Evolutionary conservation across 192 early-diverging fungal species (phyloP).

Genomic region (Umbelopsis ramanniana): DNA sequence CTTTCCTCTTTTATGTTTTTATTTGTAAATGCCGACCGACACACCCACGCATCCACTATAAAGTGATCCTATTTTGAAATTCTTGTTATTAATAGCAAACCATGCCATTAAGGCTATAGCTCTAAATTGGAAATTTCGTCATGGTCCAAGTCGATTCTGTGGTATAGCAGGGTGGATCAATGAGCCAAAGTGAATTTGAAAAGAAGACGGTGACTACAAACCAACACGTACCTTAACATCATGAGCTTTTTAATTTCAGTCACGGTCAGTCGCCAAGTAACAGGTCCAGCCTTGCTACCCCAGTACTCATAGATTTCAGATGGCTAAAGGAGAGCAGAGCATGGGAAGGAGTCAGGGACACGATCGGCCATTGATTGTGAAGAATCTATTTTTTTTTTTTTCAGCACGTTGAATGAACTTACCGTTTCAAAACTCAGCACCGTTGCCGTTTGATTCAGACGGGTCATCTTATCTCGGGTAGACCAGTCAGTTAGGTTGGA

Average conservation of each 20-base stretch:
- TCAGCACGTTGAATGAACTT: slow-evolving; percentile 21
- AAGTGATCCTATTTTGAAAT: not conserved
- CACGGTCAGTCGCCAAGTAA: slow-evolving; percentile 73
- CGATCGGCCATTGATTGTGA: not conserved
- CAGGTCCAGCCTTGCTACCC: slow-evolving; percentile 63
- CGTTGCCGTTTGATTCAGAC: slow-evolving; percentile 84
- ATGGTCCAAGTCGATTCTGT: slow-evolving; percentile 64
- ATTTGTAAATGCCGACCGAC: not conserved
- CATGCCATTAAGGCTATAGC: not conserved
- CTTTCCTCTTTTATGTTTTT: slow-evolving; percentile 3
- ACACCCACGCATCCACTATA: not conserved
- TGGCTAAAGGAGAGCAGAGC: slow-evolving; percentile 31
- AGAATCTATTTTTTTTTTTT: not conserved
- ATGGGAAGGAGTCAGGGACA: not conserved
- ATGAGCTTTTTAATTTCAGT: slow-evolving; percentile 70
- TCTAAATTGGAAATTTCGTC: slow-evolving; percentile 56
- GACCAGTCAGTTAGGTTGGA: slow-evolving; percentile 60
- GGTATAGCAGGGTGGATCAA: not conserved
- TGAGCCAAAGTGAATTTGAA: not conserved
- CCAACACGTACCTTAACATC: slow-evolving; percentile 54
- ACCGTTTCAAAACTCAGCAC: slow-evolving; percentile 80
- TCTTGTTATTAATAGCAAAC: too few species aligned
- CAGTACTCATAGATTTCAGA: slow-evolving; percentile 76
- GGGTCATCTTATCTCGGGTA: slow-evolving; percentile 76
- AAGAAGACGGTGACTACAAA: not conserved